Evolutionary conservation across 768 basidiomycete species (phyloP).

Genomic region (Suillus cothurnatus): DNA sequence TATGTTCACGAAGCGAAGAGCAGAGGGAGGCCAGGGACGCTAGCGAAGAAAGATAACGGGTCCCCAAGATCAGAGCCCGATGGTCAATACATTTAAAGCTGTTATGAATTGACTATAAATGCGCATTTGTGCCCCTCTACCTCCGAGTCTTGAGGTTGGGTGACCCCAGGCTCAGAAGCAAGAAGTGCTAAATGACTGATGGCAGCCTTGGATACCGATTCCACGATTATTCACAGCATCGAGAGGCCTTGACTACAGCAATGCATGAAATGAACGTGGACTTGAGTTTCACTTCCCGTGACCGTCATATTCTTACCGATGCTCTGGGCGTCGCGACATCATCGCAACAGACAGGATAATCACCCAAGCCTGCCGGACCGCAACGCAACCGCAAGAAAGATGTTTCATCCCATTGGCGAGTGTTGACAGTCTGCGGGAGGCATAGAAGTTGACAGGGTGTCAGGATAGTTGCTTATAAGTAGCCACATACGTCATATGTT

Average conservation of each 20-base stretch:
- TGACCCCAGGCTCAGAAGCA: background rate
- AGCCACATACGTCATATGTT: background rate
- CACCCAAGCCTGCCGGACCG: background rate
- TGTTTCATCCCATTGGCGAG: background rate
- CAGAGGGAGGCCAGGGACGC: no score
- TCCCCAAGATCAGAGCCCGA: background rate
- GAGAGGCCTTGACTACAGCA: background rate
- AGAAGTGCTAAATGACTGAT: constrained; percentile 6
- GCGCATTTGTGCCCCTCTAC: background rate
- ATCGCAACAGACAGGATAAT: background rate
- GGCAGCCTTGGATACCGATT: constrained; percentile 13
- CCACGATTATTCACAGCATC: background rate
- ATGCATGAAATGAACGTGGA: background rate
- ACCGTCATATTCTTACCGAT: background rate
- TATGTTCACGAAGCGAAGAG: background rate
- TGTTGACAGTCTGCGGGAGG: background rate
- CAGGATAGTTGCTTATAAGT: background rate
- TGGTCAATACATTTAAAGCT: no score
- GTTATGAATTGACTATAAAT: background rate
- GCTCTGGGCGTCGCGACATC: background rate
- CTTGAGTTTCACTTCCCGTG: background rate
- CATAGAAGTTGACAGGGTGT: background rate
- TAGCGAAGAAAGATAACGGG: background rate
- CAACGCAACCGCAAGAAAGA: background rate
- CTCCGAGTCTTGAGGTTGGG: background rate